Base-by-base conservation (phyloP, 305 asterid genomes). In the Fraxinus ornus region DNA sequence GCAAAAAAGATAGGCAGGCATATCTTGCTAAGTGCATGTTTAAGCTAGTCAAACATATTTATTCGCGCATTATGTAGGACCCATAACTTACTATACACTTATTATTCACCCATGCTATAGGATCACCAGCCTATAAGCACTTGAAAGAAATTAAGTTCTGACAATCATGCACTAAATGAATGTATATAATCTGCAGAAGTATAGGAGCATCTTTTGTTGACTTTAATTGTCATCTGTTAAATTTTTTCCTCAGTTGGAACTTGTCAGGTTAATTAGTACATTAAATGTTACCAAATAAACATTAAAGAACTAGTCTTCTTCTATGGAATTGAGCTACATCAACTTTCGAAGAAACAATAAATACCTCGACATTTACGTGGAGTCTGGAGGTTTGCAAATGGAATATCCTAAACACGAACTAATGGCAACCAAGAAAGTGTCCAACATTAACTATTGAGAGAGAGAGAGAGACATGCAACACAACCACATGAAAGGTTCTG, bases 141-240 rank as follows among this genome's bases (percentile, higher is more conserved):
- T 52, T 2, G 17, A 15, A 15, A 52, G 8, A 15, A 52, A 0
- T 10, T 44, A 2, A 44, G 15, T 1, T 44, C 10, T 10, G 52
- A 15, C 24, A 39, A 39, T 39, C 47, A 39, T 39, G 47, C 47
- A 39, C 24, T 15, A n/a, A n/a, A 55, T 55, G 66, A 55, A 19
- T 19, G 68, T 62, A 8, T 2, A 22, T 57, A 28, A 6, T 57
- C 9, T 17, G 68, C 26, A 68, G 12, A 64, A 47, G 19, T 4
- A 12, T 41, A 17, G 55, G 26, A 71, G 80, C 41, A 77, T 57
- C 74, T 39, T 52, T 30, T 26, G 21, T 60, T 37, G 57, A 26
- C 57, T 55, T 62, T 74, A 30, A 39, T 60, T 70, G 35, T 39
- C 41, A 73, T 77, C 77, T 57, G 73, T 77, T 52, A 52, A 39